Conservation (phyloP, 176 grass and related monocot species). For the Oryza glumipatula region DNA sequence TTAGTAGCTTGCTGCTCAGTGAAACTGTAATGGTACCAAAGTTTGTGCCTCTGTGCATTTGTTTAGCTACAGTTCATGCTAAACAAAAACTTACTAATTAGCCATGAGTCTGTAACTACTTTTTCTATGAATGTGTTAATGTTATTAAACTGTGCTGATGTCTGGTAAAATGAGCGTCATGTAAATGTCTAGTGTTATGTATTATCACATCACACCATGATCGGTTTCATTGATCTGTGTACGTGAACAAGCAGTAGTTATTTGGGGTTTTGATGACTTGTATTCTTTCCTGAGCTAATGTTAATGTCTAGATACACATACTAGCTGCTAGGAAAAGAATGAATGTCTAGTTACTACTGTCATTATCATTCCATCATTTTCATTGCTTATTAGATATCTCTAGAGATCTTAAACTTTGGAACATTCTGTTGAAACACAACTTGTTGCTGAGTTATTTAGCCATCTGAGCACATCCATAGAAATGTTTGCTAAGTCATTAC, state of each 20-base stretch:
- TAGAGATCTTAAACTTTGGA: neutral
- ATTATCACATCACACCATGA: neutral
- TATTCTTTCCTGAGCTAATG: neutral
- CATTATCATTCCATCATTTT: conserved; percentile 3
- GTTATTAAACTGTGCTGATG: neutral
- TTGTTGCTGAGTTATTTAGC: neutral
- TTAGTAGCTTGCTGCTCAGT: neutral
- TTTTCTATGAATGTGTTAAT: neutral
- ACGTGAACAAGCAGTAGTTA: neutral
- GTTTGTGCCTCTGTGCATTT: conserved; percentile 15
- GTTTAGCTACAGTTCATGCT: conserved; percentile 9
- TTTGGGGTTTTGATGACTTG: neutral
- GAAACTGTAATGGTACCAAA: neutral
- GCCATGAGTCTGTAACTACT: neutral
- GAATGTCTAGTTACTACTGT: neutral
- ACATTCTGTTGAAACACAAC: neutral
- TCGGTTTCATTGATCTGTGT: neutral
- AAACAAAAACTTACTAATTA: neutral
- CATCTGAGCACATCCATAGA: conserved; percentile 1
- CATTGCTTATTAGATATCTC: neutral
- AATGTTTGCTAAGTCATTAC: neutral
- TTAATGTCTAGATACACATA: neutral
- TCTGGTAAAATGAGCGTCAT: neutral
- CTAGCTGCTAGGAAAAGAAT: conserved; percentile 10
- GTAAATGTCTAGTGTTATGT: neutral